Base-by-base conservation (phyloP, 441 rosid species). In the Jatropha podagrica region DNA sequence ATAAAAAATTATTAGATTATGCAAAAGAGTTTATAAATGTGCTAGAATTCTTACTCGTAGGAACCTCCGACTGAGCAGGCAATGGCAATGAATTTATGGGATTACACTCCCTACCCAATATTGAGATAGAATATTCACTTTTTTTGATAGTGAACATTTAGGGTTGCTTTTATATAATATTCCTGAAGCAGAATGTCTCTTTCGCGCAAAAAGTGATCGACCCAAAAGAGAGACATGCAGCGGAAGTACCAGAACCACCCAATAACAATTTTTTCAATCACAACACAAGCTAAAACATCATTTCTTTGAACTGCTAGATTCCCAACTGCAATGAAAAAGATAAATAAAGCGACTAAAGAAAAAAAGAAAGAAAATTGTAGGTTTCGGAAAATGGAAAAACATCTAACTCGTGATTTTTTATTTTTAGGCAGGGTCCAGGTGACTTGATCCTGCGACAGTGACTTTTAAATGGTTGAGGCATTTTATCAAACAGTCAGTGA, bases 191-290 rank as follows among this genome's bases (percentile, higher is more conserved):
- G 12, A 67, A 59, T 66, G 75, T 62, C 76, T 81, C 76, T 65
- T 85, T 71, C 82, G 84, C 73, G 82, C 74, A 67, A 78, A 80
- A 75, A 84, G 72, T 51, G 80, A 79, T 76, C 86, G 84, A 79
- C 20, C 74, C 87, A 81, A 71, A 85, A 77, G 56, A 49, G 81
- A 80, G 86, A 83, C 92, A 88, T 88, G 7, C 68, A 71, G 72
- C 41, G 51, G 65, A 61, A 8, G 65, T 32, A 13, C 41, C 17
- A 32, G 7, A 32, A 27, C 40, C 41, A 61, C 15, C 65, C n/a
- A 32, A 40, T 17, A 32, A 61, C 65, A 44, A 8, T 32, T 7
- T 58, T 58, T 58, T 10, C 32, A 58, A 23, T 58, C 27, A 58
- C 62, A 20, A 3, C 12, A 20, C 11, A 7, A n/a, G 32, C 23